Base-by-base conservation (phyloP, 345 rosid genomes). In the Cardiospermum halicacabum region DNA sequence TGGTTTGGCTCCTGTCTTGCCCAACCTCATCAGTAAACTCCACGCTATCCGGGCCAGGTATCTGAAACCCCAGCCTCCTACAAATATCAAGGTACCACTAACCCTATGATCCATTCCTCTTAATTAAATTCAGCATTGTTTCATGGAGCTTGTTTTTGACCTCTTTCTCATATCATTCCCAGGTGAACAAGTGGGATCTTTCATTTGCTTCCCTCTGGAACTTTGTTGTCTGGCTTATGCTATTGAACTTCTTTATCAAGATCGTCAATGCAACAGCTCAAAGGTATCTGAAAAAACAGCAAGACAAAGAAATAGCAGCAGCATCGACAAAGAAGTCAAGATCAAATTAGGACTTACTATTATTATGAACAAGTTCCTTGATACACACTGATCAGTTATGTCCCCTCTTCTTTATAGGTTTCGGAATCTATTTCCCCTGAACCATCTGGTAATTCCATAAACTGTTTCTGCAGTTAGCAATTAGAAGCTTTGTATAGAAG, bases 181-280 rank as follows among this genome's bases (percentile, higher is more conserved):
- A 85, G 97, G 90, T 71, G 65, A 88, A 87, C 39, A 87, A 75
- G 36, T 91, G 96, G 96, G 91, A 83, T 51, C 72, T 94, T 45
- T 94, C 99, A 7, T 83, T 89, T 69, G 81, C 96, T 21, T 69
- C 87, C 0, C 58, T 94, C 43, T 94, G 99, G 99, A 91, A 87
- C 60, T 82, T 94, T 7, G 53, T 91, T n/a, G 97, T 94, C 24
- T 94, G 96, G 97, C 96, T 94, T 54, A 86, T 94, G 96, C 96
- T 94, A 31, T 50, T 94, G 69, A 89, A 89, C 81, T 94, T 91
- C 81, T 84, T 83, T 45, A 66, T 81, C 47, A 91, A 81, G 85
- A 87, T 89, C 42, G 85, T 94, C 77, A 91, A 80, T 39, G 76
- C 93, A 34, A 89, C 97, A 47, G 97, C 96, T 0, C 96, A 84